Evolutionary conservation across 306 rosid species (phyloP).

Genomic region (Glycine latifolia): DNA sequence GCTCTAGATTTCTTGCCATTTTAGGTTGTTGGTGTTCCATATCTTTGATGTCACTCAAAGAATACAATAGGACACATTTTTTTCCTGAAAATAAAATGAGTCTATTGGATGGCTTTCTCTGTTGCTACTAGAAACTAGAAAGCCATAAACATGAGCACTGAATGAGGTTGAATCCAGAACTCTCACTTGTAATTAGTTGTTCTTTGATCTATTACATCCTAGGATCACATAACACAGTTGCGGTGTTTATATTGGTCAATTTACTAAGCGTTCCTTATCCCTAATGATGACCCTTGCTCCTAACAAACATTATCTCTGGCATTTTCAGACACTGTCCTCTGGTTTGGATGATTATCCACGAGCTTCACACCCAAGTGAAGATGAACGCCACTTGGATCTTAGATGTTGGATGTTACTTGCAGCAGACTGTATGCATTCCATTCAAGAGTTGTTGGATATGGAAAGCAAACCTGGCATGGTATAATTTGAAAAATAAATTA

Average conservation of each 20-base stretch:
- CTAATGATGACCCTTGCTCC: slow-evolving; percentile 36
- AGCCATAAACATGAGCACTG: slow-evolving; percentile 12
- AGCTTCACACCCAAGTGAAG: slow-evolving; percentile 88
- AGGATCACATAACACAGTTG: slow-evolving; percentile 3
- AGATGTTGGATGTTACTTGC: slow-evolving; percentile 99
- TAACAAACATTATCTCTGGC: slow-evolving; percentile 42
- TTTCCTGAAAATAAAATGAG: slow-evolving; percentile 28
- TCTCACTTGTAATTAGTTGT: slow-evolving; percentile 27
- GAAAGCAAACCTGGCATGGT: slow-evolving; percentile 66
- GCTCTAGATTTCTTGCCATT: slow-evolving; percentile 25
- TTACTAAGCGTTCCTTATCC: slow-evolving; percentile 23
- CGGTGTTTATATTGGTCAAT: slow-evolving; percentile 36
- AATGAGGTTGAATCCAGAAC: slow-evolving; percentile 35
- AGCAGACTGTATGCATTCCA: slow-evolving; percentile 85
- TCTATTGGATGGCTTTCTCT: slow-evolving; percentile 27
- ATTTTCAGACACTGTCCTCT: slow-evolving; percentile 81
- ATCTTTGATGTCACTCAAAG: slow-evolving; percentile 23
- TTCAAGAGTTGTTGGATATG: slow-evolving; percentile 66
- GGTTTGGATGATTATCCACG: slow-evolving; percentile 99
- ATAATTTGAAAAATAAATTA: slow-evolving; percentile 23
- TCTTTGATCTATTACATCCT: slow-evolving; percentile 35
- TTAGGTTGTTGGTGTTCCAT: slow-evolving; percentile 18
- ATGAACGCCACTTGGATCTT: slow-evolving; percentile 92
- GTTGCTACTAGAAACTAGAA: slow-evolving; percentile 22
- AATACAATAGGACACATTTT: slow-evolving; percentile 9